phyloP scores from a whole-genome alignment of 352 stramenopile species.

The Phytopythium vexans region DNA sequence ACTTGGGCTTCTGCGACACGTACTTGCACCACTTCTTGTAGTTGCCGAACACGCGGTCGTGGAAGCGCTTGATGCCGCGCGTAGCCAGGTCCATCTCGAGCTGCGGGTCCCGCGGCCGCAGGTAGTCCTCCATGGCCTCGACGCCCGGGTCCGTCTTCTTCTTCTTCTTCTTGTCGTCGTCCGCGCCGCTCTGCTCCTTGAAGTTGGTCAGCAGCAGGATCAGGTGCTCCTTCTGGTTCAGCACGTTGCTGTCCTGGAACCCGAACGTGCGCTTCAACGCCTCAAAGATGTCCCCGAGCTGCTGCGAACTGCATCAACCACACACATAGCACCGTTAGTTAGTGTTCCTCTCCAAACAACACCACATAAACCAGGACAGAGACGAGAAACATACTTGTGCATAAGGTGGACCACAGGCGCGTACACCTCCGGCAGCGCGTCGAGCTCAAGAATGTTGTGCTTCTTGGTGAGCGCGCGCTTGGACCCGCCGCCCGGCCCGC shows the following conservation, averaged over 20 bases:
- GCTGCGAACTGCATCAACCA: no score
- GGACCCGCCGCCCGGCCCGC: conserved; percentile 21
- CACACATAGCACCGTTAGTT: no score
- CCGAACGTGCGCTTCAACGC: conserved; percentile 94
- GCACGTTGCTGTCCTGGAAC: conserved; percentile 90
- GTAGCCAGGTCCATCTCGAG: conserved; percentile 69
- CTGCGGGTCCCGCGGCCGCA: conserved; percentile 57
- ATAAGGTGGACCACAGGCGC: conserved; percentile 54
- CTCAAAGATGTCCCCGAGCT: conserved; percentile 81
- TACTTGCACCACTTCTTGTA: conserved; percentile 90
- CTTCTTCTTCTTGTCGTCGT: no score
- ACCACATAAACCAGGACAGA: no score
- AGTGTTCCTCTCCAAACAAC: no score
- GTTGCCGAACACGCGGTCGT: conserved; percentile 76
- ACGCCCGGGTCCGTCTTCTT: no score
- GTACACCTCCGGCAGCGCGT: conserved; percentile 58
- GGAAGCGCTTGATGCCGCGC: conserved; percentile 76
- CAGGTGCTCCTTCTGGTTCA: conserved; percentile 80
- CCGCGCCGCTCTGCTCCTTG: conserved; percentile 64
- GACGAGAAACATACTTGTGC: conserved; percentile 38
- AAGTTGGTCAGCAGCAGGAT: conserved; percentile 80
- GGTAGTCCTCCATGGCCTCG: conserved; percentile 26
- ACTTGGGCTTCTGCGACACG: conserved; percentile 74
- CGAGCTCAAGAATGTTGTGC: conserved; percentile 76
- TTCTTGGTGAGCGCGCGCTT: conserved; percentile 35